These are phyloP conservation scores for Brassica nigra DNA, from an alignment of 345 rosid genomes.

Conservation along the genomic window DNA sequence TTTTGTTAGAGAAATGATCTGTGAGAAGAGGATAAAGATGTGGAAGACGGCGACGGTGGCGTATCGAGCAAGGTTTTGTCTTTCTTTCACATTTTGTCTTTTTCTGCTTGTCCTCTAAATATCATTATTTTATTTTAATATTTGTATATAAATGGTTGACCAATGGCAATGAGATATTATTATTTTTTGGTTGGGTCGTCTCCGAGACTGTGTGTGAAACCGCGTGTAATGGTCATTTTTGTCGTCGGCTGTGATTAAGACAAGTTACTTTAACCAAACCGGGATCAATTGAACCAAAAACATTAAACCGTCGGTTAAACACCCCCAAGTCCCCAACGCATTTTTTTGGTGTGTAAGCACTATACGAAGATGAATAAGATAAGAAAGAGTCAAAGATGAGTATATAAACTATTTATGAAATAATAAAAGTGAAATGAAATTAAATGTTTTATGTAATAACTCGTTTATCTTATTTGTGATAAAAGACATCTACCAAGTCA, in stretches of 20 bases:
- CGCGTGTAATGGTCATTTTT: slow-evolving; percentile 34
- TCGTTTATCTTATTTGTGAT: not conserved
- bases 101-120: slow-evolving; percentile 24
- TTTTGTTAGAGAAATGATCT: slow-evolving; percentile 28
- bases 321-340: not conserved
- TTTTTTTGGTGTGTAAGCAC: not conserved
- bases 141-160: slow-evolving; percentile 34
- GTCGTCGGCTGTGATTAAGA: slow-evolving; percentile 12
- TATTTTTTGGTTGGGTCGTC: slow-evolving; percentile 25
- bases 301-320: slow-evolving; percentile 24
- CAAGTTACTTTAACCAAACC: slow-evolving; percentile 17
- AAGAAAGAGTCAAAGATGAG: not conserved
- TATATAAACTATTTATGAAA: not conserved
- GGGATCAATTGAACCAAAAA: slow-evolving; percentile 10
- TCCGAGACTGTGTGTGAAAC: slow-evolving; percentile 34
- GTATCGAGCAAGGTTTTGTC: slow-evolving; percentile 38
- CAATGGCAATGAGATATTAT: slow-evolving; percentile 11
- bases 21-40: slow-evolving; percentile 30
- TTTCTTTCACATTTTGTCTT: slow-evolving; percentile 18
- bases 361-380: not conserved
- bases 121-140: not conserved
- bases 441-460: not conserved
- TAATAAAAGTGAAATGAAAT: no score
- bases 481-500: not conserved
- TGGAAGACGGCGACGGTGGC: slow-evolving; percentile 41